Conservation (phyloP, 2,329 filamentous ascomycete genomes). For the Penicillium vulpinum region DNA sequence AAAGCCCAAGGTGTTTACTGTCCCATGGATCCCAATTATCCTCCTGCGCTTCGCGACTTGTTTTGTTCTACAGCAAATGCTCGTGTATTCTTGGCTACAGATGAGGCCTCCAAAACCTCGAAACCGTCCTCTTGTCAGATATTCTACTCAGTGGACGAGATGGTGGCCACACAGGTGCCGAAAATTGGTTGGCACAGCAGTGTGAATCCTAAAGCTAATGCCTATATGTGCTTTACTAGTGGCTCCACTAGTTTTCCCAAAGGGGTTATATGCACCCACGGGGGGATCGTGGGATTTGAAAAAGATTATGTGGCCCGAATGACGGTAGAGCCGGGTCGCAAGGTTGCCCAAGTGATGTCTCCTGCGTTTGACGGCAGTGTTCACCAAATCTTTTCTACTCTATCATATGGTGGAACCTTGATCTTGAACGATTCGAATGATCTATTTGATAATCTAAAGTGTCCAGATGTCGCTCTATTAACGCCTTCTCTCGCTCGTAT, state of each 20-base stretch:
- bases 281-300: neutral
- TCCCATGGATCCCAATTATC: neutral
- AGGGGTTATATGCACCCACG: neutral
- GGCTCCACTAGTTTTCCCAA: neutral
- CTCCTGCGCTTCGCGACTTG: neutral
- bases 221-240: neutral
- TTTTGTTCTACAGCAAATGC: neutral
- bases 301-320: neutral
- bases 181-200: neutral
- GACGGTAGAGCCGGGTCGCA: neutral
- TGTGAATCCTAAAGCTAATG: neutral
- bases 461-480: neutral
- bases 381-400: neutral
- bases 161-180: neutral
- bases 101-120: neutral
- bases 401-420: neutral
- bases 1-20: neutral
- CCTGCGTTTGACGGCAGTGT: neutral
- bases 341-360: neutral
- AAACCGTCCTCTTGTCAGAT: neutral
- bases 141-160: neutral
- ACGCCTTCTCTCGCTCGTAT: neutral
- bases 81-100: neutral
- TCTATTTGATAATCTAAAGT: neutral
- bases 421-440: neutral